Evolutionary conservation across 805 yeast species (phyloP), one percentile per base, ranked within the genome.

Genomic region (Brettanomyces sp.): DNA sequence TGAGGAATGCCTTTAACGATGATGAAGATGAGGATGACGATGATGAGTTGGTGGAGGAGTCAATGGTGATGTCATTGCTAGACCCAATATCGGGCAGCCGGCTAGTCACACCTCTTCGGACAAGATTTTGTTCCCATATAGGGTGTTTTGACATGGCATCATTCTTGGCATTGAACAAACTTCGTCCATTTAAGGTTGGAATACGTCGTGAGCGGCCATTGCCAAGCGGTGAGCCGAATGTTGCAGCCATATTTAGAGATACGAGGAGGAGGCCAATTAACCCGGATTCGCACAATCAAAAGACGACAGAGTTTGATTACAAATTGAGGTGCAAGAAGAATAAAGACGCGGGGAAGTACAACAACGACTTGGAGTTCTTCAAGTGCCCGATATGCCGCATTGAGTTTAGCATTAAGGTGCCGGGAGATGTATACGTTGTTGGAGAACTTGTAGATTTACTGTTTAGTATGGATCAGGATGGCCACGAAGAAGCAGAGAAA

Each of bases 381-480:
- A 50, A 52, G 36, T 65, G 69, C 44, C 69, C 69, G 1, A 56
- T 64, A 9, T 65, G 69, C 52, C 62, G 59, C 22, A 38, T 60
- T 25, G 68, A 65, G 42, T 65, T 65, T 41, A 60, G 57, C 44
- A 59, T 65, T 12, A 54, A 54, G 23, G 47, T 36, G 8, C 54
- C 60, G 0, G 67, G 67, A 6, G 67, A 65, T 44, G 42, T 65
- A 23, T 63, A 63, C 35, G 51, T 62, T 13, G 56, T 63, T 36
- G 63, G 60, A 2, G 67, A 62, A 23, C 49, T 64, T 9, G 50
- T 53, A 13, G 65, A 60, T 25, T 49, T 63, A 11, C 37, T 63
- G 22, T 42, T 42, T 14, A 50, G 47, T 41, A 14, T 54, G 3
- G 38, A 51, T n/a, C 47, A 54, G n/a, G 49, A 48, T 13, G 41